These are phyloP conservation scores for Anthracocystis walkeri DNA, from an alignment of 1,284 basidiomycete genomes.

Conservation along the genomic window DNA sequence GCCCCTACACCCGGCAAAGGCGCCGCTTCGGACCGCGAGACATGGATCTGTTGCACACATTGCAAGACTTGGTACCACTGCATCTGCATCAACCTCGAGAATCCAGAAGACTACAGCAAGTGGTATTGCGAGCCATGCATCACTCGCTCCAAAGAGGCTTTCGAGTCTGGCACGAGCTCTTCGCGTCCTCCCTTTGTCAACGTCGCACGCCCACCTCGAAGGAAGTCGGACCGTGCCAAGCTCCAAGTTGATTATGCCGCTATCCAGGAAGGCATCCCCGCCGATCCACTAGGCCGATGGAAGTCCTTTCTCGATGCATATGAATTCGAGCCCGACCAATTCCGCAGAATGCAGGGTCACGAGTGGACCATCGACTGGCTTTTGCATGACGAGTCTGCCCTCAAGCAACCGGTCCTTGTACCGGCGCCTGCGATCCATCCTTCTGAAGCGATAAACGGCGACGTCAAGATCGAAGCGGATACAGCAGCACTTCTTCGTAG, in stretches of 20 bases:
- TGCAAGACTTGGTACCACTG: constrained; percentile 62
- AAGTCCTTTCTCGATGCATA: constrained; percentile 41
- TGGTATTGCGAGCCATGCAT: constrained; percentile 61
- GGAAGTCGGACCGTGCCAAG: constrained; percentile 48
- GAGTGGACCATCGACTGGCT: constrained; percentile 63
- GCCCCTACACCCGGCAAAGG: constrained; percentile 39
- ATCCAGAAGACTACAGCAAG: constrained; percentile 51
- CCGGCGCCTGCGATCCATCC: constrained; percentile 17
- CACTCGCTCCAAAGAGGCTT: constrained; percentile 15
- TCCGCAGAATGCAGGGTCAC: constrained; percentile 42
- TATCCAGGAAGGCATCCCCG: constrained; percentile 59
- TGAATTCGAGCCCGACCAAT: constrained; percentile 37
- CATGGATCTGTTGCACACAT: constrained; percentile 60
- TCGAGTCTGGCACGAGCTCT: constrained; percentile 26
- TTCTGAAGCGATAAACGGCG: background rate
- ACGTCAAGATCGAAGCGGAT: constrained; percentile 5
- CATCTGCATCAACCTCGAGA: constrained; percentile 50
- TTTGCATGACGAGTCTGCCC: constrained; percentile 31
- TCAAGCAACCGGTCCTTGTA: constrained; percentile 50
- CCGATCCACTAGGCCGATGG: constrained; percentile 59
- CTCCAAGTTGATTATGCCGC: constrained; percentile 59
- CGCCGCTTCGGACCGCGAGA: constrained; percentile 45
- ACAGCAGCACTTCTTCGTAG: background rate
- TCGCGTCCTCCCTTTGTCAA: constrained; percentile 30
- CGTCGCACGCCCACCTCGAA: constrained; percentile 36